phyloP scores from a whole-genome alignment of 2,329 filamentous ascomycete species.

The Penicillium sp. region DNA sequence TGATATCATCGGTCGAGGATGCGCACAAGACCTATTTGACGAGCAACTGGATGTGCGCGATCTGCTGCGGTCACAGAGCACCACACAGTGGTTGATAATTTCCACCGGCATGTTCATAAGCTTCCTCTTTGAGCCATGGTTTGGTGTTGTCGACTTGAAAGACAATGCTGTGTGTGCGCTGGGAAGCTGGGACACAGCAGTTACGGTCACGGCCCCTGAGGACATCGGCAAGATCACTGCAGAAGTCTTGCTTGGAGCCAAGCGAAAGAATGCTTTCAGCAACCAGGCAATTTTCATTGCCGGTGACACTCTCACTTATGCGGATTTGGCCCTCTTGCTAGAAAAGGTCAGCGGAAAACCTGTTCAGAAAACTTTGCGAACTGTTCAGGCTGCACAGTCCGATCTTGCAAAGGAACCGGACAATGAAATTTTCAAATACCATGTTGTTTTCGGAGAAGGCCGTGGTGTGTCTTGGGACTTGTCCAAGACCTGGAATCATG shows the following conservation, averaged over 20 bases:
- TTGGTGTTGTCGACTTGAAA: conserved; percentile 62
- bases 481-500: conserved; percentile 55
- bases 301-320: conserved; percentile 65
- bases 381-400: conserved; percentile 44
- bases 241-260: conserved; percentile 47
- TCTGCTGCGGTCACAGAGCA: conserved; percentile 51
- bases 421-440: conserved; percentile 60
- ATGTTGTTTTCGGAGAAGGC: conserved; percentile 60
- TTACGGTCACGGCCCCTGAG: conserved; percentile 63
- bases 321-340: conserved; percentile 55
- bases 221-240: conserved; percentile 67
- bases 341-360: conserved; percentile 45
- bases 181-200: conserved; percentile 61
- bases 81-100: conserved; percentile 63
- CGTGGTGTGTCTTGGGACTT: conserved; percentile 62
- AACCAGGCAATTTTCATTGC: conserved; percentile 59
- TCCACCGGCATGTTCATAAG: conserved; percentile 72
- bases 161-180: conserved; percentile 53
- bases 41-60: conserved; percentile 65
- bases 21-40: conserved; percentile 66
- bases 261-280: conserved; percentile 29
- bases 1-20: conserved; percentile 61
- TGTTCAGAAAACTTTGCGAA: conserved; percentile 57
- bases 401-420: conserved; percentile 52
- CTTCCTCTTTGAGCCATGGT: conserved; percentile 65